Percentiles rank a stretch among this genome's conserved stretches.
Conservation (phyloP, 768 basidiomycete genomes). For the Psilocybe tampanensis region DNA sequence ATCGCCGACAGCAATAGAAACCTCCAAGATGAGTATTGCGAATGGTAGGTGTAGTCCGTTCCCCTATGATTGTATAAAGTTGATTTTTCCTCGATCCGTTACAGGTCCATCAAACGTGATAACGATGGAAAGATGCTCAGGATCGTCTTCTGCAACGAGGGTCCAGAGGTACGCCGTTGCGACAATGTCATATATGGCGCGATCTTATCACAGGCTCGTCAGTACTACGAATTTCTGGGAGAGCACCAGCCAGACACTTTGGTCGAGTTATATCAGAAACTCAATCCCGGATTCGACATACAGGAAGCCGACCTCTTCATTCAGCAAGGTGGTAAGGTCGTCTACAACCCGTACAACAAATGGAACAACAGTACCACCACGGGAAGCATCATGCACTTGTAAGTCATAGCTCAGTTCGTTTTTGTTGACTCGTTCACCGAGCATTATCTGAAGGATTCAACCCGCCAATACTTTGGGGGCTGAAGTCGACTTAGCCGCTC, state of each 20-base stretch:
- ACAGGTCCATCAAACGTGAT: constrained; percentile 1
- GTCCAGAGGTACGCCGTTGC: constrained; percentile 3
- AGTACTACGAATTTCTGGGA: constrained; percentile 4
- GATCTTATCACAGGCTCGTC: neutral
- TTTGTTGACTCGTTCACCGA: neutral
- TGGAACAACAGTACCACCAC: neutral
- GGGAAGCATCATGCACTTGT: constrained; percentile 5
- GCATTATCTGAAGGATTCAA: neutral
- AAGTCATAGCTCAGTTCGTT: neutral
- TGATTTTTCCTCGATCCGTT: neutral
- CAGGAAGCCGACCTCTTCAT: neutral
- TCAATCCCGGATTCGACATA: constrained; percentile 4
- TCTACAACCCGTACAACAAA: constrained; percentile 5
- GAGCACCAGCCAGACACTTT: neutral
- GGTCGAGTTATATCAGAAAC: neutral
- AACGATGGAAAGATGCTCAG: constrained; percentile 1
- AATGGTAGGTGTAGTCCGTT: neutral
- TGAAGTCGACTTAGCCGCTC: neutral
- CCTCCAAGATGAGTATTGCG: constrained; percentile 4
- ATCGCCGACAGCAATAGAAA: neutral
- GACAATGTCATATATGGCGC: too few relatives aligned
- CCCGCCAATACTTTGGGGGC: constrained; percentile 1
- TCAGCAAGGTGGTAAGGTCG: neutral
- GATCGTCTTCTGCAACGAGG: constrained; percentile 3
- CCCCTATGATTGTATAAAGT: neutral